Evolutionary conservation across 2,329 filamentous ascomycete species (phyloP).

Genomic region (Neurospora sp.): DNA sequence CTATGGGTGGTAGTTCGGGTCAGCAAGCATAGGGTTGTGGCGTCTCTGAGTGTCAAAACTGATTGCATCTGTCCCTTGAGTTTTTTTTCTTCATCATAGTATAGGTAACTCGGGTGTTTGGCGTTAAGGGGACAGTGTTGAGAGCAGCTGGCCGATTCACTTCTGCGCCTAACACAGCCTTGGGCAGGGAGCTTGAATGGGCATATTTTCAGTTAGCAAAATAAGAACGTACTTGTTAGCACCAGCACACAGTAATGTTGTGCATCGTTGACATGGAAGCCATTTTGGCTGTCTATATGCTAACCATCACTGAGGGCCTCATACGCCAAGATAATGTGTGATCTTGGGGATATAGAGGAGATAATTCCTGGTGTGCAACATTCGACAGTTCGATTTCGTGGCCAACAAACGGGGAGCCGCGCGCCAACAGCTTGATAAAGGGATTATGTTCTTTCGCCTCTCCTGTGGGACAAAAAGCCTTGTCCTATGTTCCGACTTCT

Average conservation of each 20-base stretch:
- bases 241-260: not conserved
- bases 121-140: not conserved
- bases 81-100: not conserved
- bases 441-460: too few species aligned
- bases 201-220: not conserved
- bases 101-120: not conserved
- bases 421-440: too few species aligned
- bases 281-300: not conserved
- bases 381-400: too few species aligned
- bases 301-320: too few species aligned
- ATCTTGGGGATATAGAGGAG: too few species aligned
- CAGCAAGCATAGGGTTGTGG: not conserved
- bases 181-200: not conserved
- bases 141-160: not conserved
- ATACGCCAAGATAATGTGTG: too few species aligned
- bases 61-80: not conserved
- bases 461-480: too few species aligned
- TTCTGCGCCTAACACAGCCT: not conserved
- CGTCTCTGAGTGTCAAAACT: not conserved
- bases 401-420: too few species aligned
- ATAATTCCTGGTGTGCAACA: too few species aligned
- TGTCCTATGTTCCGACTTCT: too few species aligned
- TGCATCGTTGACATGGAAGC: not conserved
- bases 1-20: not conserved
- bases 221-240: not conserved